Evolutionary conservation across 352 stramenopile species (phyloP), one percentile per base, ranked within the genome.

Genomic region (Globisporangium carolinianum): DNA sequence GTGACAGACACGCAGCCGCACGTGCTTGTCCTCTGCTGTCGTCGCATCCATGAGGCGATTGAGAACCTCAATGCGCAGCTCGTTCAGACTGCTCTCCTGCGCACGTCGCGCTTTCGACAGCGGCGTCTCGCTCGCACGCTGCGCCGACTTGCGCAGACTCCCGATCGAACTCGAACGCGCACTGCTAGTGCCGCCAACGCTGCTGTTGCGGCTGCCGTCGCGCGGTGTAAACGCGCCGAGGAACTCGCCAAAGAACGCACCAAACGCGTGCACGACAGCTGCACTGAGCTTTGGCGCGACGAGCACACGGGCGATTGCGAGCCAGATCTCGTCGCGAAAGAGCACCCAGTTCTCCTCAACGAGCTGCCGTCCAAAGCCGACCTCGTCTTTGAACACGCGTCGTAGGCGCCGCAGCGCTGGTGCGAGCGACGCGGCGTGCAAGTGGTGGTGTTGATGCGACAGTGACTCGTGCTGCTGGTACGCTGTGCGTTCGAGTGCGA

Each of bases 301-400:
- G 43, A 89, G 54, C 48, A 87, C 73, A 53, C 79, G 69, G 12
- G 63, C 74, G 2, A 85, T 58, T 6, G 71, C 75, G 38, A 79
- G 54, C 76, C 81, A 87, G 36, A 82, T 56, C 60, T 87, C 82
- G 14, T 88, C 69, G 38, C 87, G 56, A 50, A 88, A 91, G 35
- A 87, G 62, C 42, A 57, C 53, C 61, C 81, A 87, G 15, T 71
- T 64, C 53, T 88, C 79, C 57, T 89, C 76, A 3, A 71, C 62
- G 10, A 83, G 62, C 8, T 65, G 57, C 4, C 59, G 62, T 6
- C 67, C 65, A 11, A 80, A 69, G 35, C 65, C 61, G 24, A 87
- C 74, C n/a, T 80, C 79, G 6, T 83, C 67, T 6, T 53, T 43
- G 51, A 83, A 87, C 24, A 89, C 63, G 61, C 71, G 49, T 37